Conservation (phyloP, 2,329 filamentous ascomycete genomes). For the Cercospora sp. region DNA sequence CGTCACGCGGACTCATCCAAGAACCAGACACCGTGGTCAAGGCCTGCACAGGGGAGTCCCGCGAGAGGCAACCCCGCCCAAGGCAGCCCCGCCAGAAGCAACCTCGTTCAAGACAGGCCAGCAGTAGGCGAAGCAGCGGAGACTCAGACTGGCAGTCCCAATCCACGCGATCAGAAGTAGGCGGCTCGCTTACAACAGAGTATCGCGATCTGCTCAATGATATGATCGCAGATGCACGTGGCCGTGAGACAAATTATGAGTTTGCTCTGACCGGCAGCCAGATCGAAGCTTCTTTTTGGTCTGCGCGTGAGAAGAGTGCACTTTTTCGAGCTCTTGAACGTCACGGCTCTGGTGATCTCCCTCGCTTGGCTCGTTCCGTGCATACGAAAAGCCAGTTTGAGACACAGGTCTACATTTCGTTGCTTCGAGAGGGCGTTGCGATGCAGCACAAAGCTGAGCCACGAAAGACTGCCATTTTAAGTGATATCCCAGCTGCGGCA, state of each 20-base stretch:
- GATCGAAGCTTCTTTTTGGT: slow-evolving; percentile 71
- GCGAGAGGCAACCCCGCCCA: slow-evolving; percentile 5
- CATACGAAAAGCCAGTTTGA: slow-evolving; percentile 73
- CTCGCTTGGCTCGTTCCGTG: slow-evolving; percentile 63
- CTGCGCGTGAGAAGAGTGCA: slow-evolving; percentile 64
- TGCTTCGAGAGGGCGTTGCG: slow-evolving; percentile 56
- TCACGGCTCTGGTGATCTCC: slow-evolving; percentile 63
- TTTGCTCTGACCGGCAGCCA: slow-evolving; percentile 49
- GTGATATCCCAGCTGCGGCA: slow-evolving; percentile 67
- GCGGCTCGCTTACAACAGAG: slow-evolving; percentile 7
- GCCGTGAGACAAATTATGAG: not conserved
- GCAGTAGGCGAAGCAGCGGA: slow-evolving; percentile 13
- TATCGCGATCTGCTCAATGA: slow-evolving; percentile 57
- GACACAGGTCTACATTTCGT: slow-evolving; percentile 66
- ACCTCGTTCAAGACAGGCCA: slow-evolving; percentile 13
- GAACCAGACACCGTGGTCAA: slow-evolving; percentile 17
- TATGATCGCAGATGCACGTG: slow-evolving; percentile 53
- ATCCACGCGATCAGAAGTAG: slow-evolving; percentile 17
- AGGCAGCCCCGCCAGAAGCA: slow-evolving; percentile 14
- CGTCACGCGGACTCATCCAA: slow-evolving; percentile 17
- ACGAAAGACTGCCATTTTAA: slow-evolving; percentile 43
- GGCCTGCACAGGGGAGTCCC: slow-evolving; percentile 6
- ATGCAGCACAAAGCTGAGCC: slow-evolving; percentile 43
- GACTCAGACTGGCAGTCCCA: slow-evolving; percentile 11
- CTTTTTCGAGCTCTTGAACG: slow-evolving; percentile 68